Conservation (phyloP, 2,329 filamentous ascomycete species). For the Aureobasidium musti region DNA sequence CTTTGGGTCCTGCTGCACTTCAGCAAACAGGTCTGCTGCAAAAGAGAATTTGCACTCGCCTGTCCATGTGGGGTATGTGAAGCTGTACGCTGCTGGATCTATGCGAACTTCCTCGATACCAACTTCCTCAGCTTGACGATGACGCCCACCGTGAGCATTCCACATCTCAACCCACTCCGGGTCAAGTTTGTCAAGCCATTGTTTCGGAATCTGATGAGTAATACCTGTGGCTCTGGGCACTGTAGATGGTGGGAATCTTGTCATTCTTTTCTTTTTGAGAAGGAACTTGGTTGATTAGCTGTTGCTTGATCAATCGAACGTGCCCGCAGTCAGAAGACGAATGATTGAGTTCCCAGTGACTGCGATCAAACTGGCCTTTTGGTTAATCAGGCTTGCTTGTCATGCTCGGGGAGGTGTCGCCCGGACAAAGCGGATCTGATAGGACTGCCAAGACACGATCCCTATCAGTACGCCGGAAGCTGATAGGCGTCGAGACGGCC, state of each 20-base stretch:
- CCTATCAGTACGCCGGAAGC: not conserved
- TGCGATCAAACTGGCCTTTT: too few relatives aligned
- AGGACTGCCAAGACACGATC: slow-evolving; percentile 1
- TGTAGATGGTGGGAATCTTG: not conserved
- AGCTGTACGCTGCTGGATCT: not conserved
- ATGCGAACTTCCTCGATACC: not conserved
- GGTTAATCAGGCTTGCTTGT: not conserved
- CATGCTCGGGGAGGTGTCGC: not conserved
- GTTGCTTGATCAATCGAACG: too few relatives aligned
- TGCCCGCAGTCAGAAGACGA: too few relatives aligned
- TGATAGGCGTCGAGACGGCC: not conserved
- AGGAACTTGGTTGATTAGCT: too few relatives aligned
- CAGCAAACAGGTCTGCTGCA: not conserved
- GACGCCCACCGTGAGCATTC: not conserved
- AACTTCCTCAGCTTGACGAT: slow-evolving; percentile 3
- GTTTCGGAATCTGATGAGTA: not conserved
- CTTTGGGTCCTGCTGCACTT: not conserved
- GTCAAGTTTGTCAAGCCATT: slow-evolving; percentile 1
- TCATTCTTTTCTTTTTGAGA: not conserved
- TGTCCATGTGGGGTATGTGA: not conserved
- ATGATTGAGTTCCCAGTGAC: too few relatives aligned
- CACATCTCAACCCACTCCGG: not conserved
- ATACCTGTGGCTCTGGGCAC: not conserved
- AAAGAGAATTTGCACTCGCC: not conserved
- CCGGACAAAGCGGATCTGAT: not conserved